These are phyloP conservation scores for Candida anglica DNA, from an alignment of 805 yeast species.

Conservation along the genomic window DNA sequence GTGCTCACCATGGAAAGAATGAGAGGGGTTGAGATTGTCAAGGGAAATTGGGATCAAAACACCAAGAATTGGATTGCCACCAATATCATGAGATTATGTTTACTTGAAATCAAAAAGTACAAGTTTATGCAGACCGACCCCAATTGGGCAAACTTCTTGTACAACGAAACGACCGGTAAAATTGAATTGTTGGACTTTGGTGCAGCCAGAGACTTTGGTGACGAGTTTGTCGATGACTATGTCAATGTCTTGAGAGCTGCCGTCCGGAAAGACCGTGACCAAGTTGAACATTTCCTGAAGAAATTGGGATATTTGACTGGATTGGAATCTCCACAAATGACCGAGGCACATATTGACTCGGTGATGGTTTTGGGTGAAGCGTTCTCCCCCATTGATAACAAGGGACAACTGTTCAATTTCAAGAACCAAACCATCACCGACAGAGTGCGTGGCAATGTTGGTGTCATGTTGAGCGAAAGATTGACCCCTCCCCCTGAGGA, in stretches of 20 bases:
- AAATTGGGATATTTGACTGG: constrained; percentile 90
- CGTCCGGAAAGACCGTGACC: constrained; percentile 58
- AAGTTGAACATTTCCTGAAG: constrained; percentile 60
- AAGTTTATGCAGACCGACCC: constrained; percentile 98
- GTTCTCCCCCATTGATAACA: constrained; percentile 52
- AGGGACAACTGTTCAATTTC: constrained; percentile 63
- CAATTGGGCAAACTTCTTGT: constrained; percentile 96
- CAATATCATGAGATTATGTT: constrained; percentile 79
- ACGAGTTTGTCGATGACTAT: constrained; percentile 66
- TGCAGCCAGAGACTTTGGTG: constrained; percentile 78
- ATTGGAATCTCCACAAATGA: constrained; percentile 80
- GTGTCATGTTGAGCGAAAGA: constrained; percentile 86
- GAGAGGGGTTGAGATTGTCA: constrained; percentile 78
- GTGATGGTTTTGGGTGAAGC: constrained; percentile 92
- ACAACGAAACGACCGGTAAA: constrained; percentile 64
- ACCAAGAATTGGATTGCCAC: constrained; percentile 79
- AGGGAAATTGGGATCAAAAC: constrained; percentile 70
- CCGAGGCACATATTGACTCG: constrained; percentile 88
- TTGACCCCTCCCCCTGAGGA: constrained; percentile 98
- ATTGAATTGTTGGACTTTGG: constrained; percentile 93
- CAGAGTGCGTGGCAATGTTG: constrained; percentile 82
- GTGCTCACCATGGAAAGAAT: constrained; percentile 87
- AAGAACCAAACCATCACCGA: constrained; percentile 87
- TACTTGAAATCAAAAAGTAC: constrained; percentile 79
- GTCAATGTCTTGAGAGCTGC: constrained; percentile 72